A percentile compares a stretch with the other conserved stretches of the same genome.
Conservation (phyloP, 108 stramenopile genomes). For the Nitzschia palea region DNA sequence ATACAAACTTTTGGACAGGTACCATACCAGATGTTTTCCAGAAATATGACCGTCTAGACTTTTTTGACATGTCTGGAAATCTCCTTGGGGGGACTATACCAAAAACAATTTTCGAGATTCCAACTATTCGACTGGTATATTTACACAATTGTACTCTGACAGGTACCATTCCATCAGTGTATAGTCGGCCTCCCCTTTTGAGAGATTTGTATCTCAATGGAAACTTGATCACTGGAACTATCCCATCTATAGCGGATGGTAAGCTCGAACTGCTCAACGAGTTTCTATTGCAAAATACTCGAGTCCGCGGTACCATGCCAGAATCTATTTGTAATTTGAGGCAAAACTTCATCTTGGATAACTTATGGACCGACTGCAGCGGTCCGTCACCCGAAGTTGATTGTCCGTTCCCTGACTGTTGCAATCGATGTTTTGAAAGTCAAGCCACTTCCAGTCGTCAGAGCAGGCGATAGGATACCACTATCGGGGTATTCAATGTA, state of each 20-base stretch:
- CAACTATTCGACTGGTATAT: slow-evolving; percentile 36
- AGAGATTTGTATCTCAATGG: slow-evolving; percentile 53
- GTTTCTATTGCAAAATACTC: slow-evolving; percentile 41
- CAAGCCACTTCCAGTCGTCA: not conserved
- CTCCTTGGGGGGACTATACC: slow-evolving; percentile 31
- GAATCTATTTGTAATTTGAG: slow-evolving; percentile 42
- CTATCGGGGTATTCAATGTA: too few species aligned
- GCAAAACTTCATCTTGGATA: slow-evolving; percentile 32
- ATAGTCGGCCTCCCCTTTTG: slow-evolving; percentile 23
- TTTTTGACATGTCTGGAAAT: slow-evolving; percentile 33
- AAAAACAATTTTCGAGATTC: slow-evolving; percentile 22
- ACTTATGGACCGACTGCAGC: slow-evolving; percentile 48
- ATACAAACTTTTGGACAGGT: slow-evolving; percentile 45
- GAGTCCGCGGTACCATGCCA: slow-evolving; percentile 39
- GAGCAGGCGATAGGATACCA: too few species aligned
- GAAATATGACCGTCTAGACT: slow-evolving; percentile 27
- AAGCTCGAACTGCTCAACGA: slow-evolving; percentile 33
- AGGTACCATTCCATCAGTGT: slow-evolving; percentile 28
- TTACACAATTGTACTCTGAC: slow-evolving; percentile 39
- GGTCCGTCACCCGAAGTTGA: slow-evolving; percentile 40
- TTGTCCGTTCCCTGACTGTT: slow-evolving; percentile 53
- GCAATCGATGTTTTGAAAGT: slow-evolving; percentile 50
- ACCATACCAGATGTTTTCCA: slow-evolving; percentile 43
- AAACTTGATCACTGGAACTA: slow-evolving; percentile 51
- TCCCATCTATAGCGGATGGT: slow-evolving; percentile 44